These are phyloP conservation scores for Blastomyces percursus DNA, from an alignment of 2,329 filamentous ascomycete species.

Conservation along the genomic window DNA sequence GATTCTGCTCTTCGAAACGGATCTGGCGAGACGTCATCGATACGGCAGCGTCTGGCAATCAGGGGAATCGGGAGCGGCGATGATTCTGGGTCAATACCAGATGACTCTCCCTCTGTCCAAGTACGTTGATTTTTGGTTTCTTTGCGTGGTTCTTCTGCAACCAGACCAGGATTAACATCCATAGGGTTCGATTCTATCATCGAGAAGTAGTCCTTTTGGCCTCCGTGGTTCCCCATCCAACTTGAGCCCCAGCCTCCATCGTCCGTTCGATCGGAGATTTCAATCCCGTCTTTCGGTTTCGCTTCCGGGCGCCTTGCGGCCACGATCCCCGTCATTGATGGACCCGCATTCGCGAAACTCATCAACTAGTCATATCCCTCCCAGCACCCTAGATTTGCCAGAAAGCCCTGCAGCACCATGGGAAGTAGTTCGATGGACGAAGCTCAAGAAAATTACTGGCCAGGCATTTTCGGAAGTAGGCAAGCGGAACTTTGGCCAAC, in stretches of 20 bases:
- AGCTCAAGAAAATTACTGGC: conserved; percentile 73
- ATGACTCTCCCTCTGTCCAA: conserved; percentile 75
- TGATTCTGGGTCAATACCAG: conserved; percentile 65
- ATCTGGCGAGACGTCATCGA: conserved; percentile 17
- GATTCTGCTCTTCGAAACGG: conserved; percentile 4
- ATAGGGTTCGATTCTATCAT: conserved; percentile 45
- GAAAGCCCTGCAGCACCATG: conserved; percentile 72
- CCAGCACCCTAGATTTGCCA: conserved; percentile 48
- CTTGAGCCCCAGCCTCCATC: conserved; percentile 66
- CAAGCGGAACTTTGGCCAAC: conserved; percentile 81
- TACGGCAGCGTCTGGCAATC: conserved; percentile 17
- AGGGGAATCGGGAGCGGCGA: conserved; percentile 36
- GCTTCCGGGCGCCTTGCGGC: conserved; percentile 50
- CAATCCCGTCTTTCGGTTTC: conserved; percentile 70
- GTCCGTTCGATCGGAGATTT: conserved; percentile 90
- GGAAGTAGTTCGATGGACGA: conserved; percentile 97
- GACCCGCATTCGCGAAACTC: conserved; percentile 68
- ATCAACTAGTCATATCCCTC: conserved; percentile 60
- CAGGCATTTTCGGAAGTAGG: conserved; percentile 89
- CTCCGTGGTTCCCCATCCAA: conserved; percentile 57
- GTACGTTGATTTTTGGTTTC: conserved; percentile 50
- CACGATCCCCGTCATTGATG: conserved; percentile 66
- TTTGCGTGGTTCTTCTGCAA: conserved; percentile 37
- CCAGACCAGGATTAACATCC: conserved; percentile 17
- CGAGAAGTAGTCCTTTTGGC: conserved; percentile 62